A percentile compares a stretch with the other conserved stretches of the same genome.
phyloP scores from a whole-genome alignment of 192 early-diverging fungal species.

The Coemansia erecta region DNA sequence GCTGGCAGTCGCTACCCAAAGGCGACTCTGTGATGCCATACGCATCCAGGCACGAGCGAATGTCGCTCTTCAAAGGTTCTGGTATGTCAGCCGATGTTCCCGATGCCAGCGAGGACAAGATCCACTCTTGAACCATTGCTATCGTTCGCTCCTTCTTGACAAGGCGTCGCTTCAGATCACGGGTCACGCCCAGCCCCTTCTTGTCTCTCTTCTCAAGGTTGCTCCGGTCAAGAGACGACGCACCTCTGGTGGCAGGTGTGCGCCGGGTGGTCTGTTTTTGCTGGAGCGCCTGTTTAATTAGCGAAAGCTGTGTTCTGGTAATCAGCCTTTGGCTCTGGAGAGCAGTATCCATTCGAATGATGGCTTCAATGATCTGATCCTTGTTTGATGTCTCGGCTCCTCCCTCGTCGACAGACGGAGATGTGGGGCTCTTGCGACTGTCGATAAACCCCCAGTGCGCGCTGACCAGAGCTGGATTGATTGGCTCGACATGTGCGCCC shows the following conservation, averaged over 20 bases:
- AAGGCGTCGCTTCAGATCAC: slow-evolving; percentile 38
- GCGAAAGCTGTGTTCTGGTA: slow-evolving; percentile 6
- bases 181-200: slow-evolving; percentile 18
- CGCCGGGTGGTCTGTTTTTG: background rate
- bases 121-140: slow-evolving; percentile 40
- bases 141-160: slow-evolving; percentile 51
- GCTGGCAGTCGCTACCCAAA: slow-evolving; percentile 9
- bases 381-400: background rate
- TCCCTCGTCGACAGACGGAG: background rate
- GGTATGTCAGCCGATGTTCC: no score
- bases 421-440: slow-evolving; percentile 8
- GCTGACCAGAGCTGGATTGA: slow-evolving; percentile 41
- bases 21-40: slow-evolving; percentile 1
- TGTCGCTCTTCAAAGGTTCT: background rate
- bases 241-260: background rate
- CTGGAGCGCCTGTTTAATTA: background rate
- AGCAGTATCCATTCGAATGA: background rate
- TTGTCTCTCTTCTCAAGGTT: slow-evolving; percentile 17
- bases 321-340: background rate
- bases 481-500: slow-evolving; percentile 32
- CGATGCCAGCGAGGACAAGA: slow-evolving; percentile 22
- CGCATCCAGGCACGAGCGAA: background rate
- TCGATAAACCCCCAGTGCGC: slow-evolving; percentile 27
- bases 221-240: slow-evolving; percentile 5
- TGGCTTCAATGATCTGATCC: background rate